These are phyloP conservation scores for Fusarium burgessii DNA, from an alignment of 2,329 filamentous ascomycete species.

Conservation along the genomic window DNA sequence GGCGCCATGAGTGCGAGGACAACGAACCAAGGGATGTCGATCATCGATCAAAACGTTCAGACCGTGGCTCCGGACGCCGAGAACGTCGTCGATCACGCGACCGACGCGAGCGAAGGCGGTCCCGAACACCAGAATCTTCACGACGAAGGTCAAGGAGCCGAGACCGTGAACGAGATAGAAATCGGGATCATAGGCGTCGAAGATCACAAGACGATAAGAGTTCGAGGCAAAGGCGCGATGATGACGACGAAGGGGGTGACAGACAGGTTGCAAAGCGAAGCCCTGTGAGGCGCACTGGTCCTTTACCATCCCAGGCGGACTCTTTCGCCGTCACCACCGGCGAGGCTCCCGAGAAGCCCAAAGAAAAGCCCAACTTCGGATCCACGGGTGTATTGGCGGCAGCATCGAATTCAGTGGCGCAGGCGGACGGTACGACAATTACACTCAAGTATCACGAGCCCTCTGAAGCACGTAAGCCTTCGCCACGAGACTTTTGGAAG, in stretches of 20 bases:
- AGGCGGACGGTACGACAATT: slow-evolving; percentile 79
- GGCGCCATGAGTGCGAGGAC: slow-evolving; percentile 38
- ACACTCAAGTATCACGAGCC: slow-evolving; percentile 97
- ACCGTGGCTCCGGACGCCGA: slow-evolving; percentile 42
- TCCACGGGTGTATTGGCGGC: slow-evolving; percentile 86
- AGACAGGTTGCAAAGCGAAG: slow-evolving; percentile 41
- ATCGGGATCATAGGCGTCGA: slow-evolving; percentile 45
- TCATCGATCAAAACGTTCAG: slow-evolving; percentile 41
- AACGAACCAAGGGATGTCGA: slow-evolving; percentile 30
- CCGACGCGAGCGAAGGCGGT: slow-evolving; percentile 48
- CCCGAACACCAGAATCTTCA: slow-evolving; percentile 49
- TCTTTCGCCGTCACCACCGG: slow-evolving; percentile 69
- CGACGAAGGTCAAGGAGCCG: slow-evolving; percentile 45
- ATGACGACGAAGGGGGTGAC: slow-evolving; percentile 36
- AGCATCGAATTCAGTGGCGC: slow-evolving; percentile 81
- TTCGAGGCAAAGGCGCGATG: slow-evolving; percentile 41
- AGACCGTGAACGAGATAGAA: slow-evolving; percentile 44
- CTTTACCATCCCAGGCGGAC: slow-evolving; percentile 70
- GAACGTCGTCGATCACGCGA: slow-evolving; percentile 49
- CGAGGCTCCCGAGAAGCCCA: slow-evolving; percentile 66
- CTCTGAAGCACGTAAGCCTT: slow-evolving; percentile 88
- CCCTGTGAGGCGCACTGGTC: slow-evolving; percentile 55
- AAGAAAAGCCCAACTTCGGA: slow-evolving; percentile 90
- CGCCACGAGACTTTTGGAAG: slow-evolving; percentile 83
- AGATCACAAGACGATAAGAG: slow-evolving; percentile 51